Conservation (phyloP, 2,329 filamentous ascomycete species). For the Scedosporium minutisporum region DNA sequence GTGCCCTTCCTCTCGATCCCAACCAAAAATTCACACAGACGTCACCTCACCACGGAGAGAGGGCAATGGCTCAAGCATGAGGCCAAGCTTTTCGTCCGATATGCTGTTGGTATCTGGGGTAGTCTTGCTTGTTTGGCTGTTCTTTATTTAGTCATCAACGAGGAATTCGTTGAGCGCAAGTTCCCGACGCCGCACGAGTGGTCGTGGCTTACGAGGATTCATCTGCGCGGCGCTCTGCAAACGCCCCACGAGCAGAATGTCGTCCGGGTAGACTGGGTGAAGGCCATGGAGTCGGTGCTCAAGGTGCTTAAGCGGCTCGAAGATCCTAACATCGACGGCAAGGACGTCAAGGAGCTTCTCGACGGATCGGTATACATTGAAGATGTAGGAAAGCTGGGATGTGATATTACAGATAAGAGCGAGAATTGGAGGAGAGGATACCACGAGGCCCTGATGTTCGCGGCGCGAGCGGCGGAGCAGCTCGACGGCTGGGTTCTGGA, state of each 20-base stretch:
- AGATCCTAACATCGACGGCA: slow-evolving; percentile 57
- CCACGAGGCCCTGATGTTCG: slow-evolving; percentile 69
- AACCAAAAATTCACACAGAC: slow-evolving; percentile 44
- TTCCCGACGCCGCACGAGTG: slow-evolving; percentile 81
- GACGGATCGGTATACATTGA: slow-evolving; percentile 44
- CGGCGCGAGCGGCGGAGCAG: slow-evolving; percentile 67
- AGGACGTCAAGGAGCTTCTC: slow-evolving; percentile 48
- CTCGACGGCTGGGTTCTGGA: slow-evolving; percentile 72
- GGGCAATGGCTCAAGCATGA: slow-evolving; percentile 62
- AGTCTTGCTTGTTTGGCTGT: slow-evolving; percentile 50
- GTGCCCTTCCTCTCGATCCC: slow-evolving; percentile 43
- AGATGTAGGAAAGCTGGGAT: slow-evolving; percentile 41
- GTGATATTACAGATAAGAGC: slow-evolving; percentile 64
- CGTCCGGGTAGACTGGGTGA: slow-evolving; percentile 55
- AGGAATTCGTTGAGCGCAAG: slow-evolving; percentile 64
- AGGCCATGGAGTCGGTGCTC: slow-evolving; percentile 50
- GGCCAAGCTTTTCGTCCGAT: slow-evolving; percentile 59
- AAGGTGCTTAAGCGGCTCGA: slow-evolving; percentile 59
- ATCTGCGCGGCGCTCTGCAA: slow-evolving; percentile 54
- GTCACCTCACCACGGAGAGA: slow-evolving; percentile 72
- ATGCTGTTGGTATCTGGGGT: slow-evolving; percentile 55
- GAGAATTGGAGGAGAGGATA: slow-evolving; percentile 84
- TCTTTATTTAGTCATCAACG: slow-evolving; percentile 55
- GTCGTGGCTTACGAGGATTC: slow-evolving; percentile 59
- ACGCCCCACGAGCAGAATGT: slow-evolving; percentile 46